phyloP scores from a whole-genome alignment of 192 early-diverging fungal genomes.

The Coemansia reversa region DNA sequence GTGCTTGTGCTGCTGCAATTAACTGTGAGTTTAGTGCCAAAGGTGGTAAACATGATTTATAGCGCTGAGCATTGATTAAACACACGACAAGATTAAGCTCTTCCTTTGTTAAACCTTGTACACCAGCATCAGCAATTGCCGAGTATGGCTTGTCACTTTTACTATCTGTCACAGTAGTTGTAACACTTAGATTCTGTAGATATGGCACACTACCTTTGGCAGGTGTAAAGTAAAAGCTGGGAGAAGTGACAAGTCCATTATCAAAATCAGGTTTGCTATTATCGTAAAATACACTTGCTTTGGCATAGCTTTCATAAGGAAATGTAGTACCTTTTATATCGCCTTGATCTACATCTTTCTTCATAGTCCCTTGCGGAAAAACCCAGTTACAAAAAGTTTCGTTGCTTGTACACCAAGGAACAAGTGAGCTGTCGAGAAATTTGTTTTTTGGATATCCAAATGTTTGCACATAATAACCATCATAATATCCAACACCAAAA shows the following conservation, averaged over 20 bases:
- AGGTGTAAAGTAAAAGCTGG: slow-evolving; percentile 38
- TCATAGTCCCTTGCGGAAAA: slow-evolving; percentile 24
- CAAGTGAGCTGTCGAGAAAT: slow-evolving; percentile 9
- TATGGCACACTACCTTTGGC: slow-evolving; percentile 32
- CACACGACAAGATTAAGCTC: slow-evolving; percentile 45
- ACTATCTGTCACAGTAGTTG: slow-evolving; percentile 16
- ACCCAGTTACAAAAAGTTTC: slow-evolving; percentile 47
- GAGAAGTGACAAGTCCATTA: slow-evolving; percentile 19
- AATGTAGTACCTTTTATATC: slow-evolving; percentile 16
- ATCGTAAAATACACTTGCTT: not conserved
- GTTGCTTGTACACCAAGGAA: slow-evolving; percentile 38
- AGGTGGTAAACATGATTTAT: slow-evolving; percentile 36
- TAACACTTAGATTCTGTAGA: slow-evolving; percentile 16
- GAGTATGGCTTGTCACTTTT: slow-evolving; percentile 25
- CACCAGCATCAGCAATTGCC: slow-evolving; percentile 24
- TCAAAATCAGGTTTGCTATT: slow-evolving; percentile 4
- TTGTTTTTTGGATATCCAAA: slow-evolving; percentile 25
- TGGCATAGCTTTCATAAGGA: slow-evolving; percentile 19
- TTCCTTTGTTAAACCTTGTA: slow-evolving; percentile 32
- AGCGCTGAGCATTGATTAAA: slow-evolving; percentile 45
- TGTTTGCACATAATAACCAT: slow-evolving; percentile 45
- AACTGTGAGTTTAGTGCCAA: slow-evolving; percentile 37
- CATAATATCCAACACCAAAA: slow-evolving; percentile 31
- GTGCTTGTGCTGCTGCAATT: slow-evolving; percentile 39
- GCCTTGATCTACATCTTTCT: not conserved